Base-by-base conservation (phyloP, 2,329 filamentous ascomycete species). In the Chaetomiaceae sp. region DNA sequence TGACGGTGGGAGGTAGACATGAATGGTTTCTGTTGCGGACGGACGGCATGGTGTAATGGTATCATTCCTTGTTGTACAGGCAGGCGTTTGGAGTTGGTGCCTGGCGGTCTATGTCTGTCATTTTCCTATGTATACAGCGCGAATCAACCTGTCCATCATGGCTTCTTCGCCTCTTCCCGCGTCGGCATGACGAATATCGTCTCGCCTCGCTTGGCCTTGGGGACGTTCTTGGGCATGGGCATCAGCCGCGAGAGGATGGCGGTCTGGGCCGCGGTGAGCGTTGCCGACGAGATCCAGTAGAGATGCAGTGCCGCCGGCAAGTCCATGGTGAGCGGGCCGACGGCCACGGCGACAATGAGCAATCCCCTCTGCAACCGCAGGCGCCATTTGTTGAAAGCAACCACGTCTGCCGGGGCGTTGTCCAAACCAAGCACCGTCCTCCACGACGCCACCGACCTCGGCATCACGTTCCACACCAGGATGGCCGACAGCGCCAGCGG, bases 271-370 rank as follows among this genome's bases (percentile, higher is more conserved):
- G 56, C 54, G 37, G 64, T 67, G 6, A 63, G 55, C 1, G 54
- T 20, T 3, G 71, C 58, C 3, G 72, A 72, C 1, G 69, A 54
- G 2, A 75, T 51, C 73, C 73, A 75, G 59, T 75, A 76, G 9
- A 76, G 59, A 49, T 75, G 73, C 23, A 76, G 54, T 1, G 73
- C 73, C 5, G 68, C 69, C 1, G 73, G 73, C 22, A 76, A 59
- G 34, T 69, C 55, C 55, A 71, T 57, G 2, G 73, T 75, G 9
- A 65, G 33, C 4, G 70, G 68, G 2, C 72, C 71, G 4, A 74
- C 59, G 9, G 60, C 46, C 11, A 66, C n/a, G 2, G 63, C 58
- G 22, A 71, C 5, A 4, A 68, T 33, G 0, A 72, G 31, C 29
- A 73, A 43, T 1, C 36, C 51, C 17, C 69, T 60, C 19, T 66